These are phyloP conservation scores for Lentinula lateritia DNA, from an alignment of 768 basidiomycete species.

Conservation along the genomic window DNA sequence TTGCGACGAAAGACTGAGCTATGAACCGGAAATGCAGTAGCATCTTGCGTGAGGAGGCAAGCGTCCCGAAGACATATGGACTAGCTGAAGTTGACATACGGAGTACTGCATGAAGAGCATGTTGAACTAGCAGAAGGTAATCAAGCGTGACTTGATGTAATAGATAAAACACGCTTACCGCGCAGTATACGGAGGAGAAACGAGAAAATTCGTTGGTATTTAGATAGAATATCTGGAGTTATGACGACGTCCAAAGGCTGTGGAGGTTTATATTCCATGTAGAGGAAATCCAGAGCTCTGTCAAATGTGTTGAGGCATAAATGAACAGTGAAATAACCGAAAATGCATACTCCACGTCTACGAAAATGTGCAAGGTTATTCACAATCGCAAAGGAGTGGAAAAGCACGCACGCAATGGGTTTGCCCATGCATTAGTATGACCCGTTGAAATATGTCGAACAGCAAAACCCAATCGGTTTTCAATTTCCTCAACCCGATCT, in stretches of 20 bases:
- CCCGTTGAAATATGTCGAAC: constrained; percentile 67
- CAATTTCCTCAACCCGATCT: constrained; percentile 52
- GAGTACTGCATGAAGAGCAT: constrained; percentile 58
- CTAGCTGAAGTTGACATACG: constrained; percentile 47
- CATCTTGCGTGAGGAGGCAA: constrained; percentile 43
- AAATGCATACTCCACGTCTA: constrained; percentile 28
- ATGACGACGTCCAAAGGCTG: constrained; percentile 71
- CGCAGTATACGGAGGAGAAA: constrained; percentile 74
- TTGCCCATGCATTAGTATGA: constrained; percentile 70
- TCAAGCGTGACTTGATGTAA: neutral
- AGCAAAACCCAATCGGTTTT: constrained; percentile 77
- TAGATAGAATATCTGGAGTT: constrained; percentile 64
- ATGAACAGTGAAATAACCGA: too few relatives aligned
- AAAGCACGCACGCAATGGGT: constrained; percentile 67
- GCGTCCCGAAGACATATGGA: constrained; percentile 53
- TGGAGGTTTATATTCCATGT: constrained; percentile 88
- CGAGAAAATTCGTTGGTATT: constrained; percentile 81
- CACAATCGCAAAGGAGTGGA: neutral
- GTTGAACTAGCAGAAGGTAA: constrained; percentile 45
- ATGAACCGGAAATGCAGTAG: constrained; percentile 71
- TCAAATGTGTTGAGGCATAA: neutral
- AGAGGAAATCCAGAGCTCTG: constrained; percentile 85
- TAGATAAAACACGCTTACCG: constrained; percentile 39
- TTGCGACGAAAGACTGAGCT: constrained; percentile 62
- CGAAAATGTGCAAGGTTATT: neutral